phyloP scores from a whole-genome alignment of 2,329 filamentous ascomycete species.

The Diaporthe nobilis region DNA sequence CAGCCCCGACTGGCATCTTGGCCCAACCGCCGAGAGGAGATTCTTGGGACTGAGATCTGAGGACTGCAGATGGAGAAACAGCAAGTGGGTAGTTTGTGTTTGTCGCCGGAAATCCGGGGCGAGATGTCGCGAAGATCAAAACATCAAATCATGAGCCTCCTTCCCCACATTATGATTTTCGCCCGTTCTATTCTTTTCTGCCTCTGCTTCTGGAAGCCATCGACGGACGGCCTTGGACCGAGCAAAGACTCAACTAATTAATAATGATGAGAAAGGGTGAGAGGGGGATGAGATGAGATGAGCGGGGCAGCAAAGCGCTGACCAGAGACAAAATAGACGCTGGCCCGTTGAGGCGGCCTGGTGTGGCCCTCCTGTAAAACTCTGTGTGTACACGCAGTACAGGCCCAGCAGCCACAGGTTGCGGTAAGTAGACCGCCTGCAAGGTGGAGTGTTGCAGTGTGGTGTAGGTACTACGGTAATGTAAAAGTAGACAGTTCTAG shows the following conservation, averaged over 20 bases:
- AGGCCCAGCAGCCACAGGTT: not conserved
- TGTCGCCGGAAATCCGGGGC: slow-evolving; percentile 1
- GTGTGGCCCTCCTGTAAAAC: slow-evolving; percentile 18
- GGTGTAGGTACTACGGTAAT: not conserved
- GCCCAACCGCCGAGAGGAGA: not conserved
- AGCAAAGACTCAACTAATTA: not conserved
- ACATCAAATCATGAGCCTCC: not conserved
- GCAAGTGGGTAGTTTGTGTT: not conserved
- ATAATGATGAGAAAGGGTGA: not conserved
- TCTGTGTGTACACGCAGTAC: not conserved
- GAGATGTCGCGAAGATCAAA: not conserved
- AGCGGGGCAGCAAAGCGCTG: slow-evolving; percentile 27
- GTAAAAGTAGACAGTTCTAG: not conserved
- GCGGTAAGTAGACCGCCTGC: not conserved
- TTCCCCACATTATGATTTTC: not conserved
- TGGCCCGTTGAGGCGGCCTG: slow-evolving; percentile 41
- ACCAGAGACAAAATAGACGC: slow-evolving; percentile 36
- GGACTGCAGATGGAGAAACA: not conserved
- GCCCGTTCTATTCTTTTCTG: too few species aligned
- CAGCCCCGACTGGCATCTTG: slow-evolving; percentile 18
- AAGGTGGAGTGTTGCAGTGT: not conserved
- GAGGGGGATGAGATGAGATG: slow-evolving; percentile 12
- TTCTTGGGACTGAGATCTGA: slow-evolving; percentile 22
- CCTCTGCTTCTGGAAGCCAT: slow-evolving; percentile 5
- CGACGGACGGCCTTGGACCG: not conserved